Evolutionary conservation across 192 early-diverging fungal species (phyloP).

Genomic region (Backusella liffmaniae): DNA sequence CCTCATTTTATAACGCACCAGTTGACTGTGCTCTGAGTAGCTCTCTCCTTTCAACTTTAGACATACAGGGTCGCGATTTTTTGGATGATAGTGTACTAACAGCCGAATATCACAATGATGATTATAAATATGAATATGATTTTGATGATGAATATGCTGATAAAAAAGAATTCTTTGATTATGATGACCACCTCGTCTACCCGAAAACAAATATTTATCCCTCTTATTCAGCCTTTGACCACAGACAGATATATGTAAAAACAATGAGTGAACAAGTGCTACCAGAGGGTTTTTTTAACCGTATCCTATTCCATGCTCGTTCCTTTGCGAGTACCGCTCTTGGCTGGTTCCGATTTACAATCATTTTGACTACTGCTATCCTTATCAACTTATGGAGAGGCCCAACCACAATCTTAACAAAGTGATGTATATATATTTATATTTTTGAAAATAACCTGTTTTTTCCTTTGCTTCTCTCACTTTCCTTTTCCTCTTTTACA

Average conservation of each 20-base stretch:
- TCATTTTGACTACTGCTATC: conserved; percentile 44
- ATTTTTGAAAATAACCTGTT: not conserved
- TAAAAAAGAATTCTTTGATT: not conserved
- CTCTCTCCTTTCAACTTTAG: conserved; percentile 5
- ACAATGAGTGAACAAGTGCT: not conserved
- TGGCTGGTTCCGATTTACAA: conserved; percentile 53
- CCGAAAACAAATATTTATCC: not conserved
- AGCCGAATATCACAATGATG: not conserved
- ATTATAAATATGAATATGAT: not conserved
- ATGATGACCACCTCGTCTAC: not conserved
- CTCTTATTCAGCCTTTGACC: not conserved
- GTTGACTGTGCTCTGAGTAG: conserved; percentile 13
- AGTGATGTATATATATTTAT: not conserved
- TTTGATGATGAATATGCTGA: not conserved
- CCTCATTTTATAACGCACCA: conserved; percentile 28
- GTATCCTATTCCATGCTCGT: not conserved
- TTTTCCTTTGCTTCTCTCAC: not conserved
- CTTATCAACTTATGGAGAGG: conserved; percentile 50
- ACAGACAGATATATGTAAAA: not conserved
- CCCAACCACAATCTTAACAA: conserved; percentile 40
- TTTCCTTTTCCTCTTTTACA: not conserved
- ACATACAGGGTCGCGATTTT: not conserved
- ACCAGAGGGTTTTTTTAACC: not conserved
- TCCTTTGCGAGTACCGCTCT: conserved; percentile 37
- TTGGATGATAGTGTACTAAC: not conserved